phyloP scores from a whole-genome alignment of 2,329 filamentous ascomycete species.

The Endoconidiophora laricicola region DNA sequence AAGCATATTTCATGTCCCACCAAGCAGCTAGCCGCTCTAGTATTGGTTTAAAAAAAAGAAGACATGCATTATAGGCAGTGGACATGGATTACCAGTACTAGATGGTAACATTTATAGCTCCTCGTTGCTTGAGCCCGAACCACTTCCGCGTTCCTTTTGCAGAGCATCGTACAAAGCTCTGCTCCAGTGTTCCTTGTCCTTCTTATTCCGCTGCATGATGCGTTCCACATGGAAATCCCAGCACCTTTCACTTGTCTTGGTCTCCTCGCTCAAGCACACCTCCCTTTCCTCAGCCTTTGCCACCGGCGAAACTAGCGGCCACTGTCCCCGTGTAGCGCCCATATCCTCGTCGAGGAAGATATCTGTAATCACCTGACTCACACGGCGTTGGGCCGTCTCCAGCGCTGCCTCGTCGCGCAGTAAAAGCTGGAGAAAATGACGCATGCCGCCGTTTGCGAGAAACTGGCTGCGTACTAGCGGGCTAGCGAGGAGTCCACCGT shows the following conservation, averaged over 20 bases:
- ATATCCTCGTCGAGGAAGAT: constrained; percentile 51
- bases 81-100: neutral
- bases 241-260: constrained; percentile 31
- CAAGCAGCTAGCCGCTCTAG: too few relatives aligned
- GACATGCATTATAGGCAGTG: too few relatives aligned
- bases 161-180: constrained; percentile 24
- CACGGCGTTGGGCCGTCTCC: constrained; percentile 34
- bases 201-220: constrained; percentile 23
- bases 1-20: too few relatives aligned
- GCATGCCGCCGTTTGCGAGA: constrained; percentile 35
- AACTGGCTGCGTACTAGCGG: constrained; percentile 37
- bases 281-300: constrained; percentile 18
- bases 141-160: constrained; percentile 17
- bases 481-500: constrained; percentile 41
- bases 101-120: constrained; percentile 1
- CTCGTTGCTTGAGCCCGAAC: constrained; percentile 2
- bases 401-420: constrained; percentile 22
- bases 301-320: constrained; percentile 28
- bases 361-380: constrained; percentile 43
- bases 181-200: constrained; percentile 29
- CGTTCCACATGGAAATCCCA: constrained; percentile 38
- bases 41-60: too few relatives aligned
- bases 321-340: constrained; percentile 40
- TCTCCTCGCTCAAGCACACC: constrained; percentile 21
- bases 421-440: constrained; percentile 35